These are phyloP conservation scores for Ligustrum vulgare DNA, from an alignment of 257 asterid species.

Conservation along the genomic window DNA sequence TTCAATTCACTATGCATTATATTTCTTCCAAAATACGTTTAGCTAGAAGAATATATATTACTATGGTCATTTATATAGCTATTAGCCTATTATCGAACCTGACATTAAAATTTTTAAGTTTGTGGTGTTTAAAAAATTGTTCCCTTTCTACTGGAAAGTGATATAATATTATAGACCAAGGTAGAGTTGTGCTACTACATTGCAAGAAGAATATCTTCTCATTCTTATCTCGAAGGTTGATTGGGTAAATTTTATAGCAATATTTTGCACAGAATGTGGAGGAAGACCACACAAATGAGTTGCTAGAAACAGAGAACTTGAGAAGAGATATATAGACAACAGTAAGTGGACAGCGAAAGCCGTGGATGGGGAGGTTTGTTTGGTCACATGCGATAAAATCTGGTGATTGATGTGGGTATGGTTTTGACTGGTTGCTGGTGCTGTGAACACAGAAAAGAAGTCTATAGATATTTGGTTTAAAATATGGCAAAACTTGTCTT, in stretches of 20 bases:
- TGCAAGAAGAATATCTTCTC: not conserved
- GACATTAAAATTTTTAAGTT: not conserved
- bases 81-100: not conserved
- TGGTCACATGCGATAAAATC: not conserved
- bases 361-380: not conserved
- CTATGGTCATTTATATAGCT: not conserved
- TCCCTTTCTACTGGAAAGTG: constrained; percentile 8
- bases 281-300: not conserved
- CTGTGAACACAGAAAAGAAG: not conserved
- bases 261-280: not conserved
- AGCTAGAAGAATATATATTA: not conserved
- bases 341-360: not conserved
- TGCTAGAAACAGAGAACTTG: not conserved
- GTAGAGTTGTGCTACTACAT: constrained; percentile 3
- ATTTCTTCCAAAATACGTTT: not conserved
- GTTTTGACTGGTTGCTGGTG: not conserved
- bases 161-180: constrained; percentile 17
- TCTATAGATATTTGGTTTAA: not conserved
- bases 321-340: not conserved
- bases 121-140: not conserved
- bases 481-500: not conserved
- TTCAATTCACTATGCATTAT: not conserved
- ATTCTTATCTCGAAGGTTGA: not conserved
- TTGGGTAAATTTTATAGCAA: not conserved
- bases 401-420: not conserved